phyloP scores from a whole-genome alignment of 352 stramenopile genomes.

The Globisporangium okanoganense region DNA sequence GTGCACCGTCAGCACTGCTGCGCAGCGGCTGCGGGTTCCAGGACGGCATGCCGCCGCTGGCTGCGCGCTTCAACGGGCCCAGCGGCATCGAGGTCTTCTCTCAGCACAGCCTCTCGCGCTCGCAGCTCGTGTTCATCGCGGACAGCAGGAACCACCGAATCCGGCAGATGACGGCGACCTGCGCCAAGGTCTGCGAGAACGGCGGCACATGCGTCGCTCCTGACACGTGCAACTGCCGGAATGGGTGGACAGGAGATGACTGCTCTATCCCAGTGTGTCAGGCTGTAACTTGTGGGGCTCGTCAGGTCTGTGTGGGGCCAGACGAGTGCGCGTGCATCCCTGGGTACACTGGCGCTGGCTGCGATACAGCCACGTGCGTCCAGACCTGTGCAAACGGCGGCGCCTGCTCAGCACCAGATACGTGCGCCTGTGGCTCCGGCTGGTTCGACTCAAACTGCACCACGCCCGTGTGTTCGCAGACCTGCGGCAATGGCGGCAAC shows the following conservation, averaged over 20 bases:
- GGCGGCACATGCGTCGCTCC: slow-evolving; percentile 81
- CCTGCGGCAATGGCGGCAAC: slow-evolving; percentile 95
- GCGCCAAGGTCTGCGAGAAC: slow-evolving; percentile 95
- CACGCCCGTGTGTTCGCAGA: slow-evolving; percentile 94
- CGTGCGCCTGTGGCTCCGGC: slow-evolving; percentile 84
- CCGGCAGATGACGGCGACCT: slow-evolving; percentile 87
- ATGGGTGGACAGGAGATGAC: slow-evolving; percentile 90
- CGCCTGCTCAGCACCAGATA: slow-evolving; percentile 89
- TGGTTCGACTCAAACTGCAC: slow-evolving; percentile 98
- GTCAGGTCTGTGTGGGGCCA: slow-evolving; percentile 91
- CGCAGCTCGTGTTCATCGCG: slow-evolving; percentile 81
- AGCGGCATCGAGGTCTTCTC: slow-evolving; percentile 67
- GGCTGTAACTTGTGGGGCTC: slow-evolving; percentile 29
- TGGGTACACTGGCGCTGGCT: slow-evolving; percentile 82
- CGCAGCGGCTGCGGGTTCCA: slow-evolving; percentile 83
- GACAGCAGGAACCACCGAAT: slow-evolving; percentile 94
- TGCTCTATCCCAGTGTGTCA: slow-evolving; percentile 80
- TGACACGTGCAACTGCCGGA: slow-evolving; percentile 83
- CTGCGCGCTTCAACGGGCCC: slow-evolving; percentile 64
- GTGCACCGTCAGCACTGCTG: slow-evolving; percentile 73
- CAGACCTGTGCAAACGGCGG: slow-evolving; percentile 90
- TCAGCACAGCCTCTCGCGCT: slow-evolving; percentile 44
- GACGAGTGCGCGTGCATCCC: slow-evolving; percentile 91
- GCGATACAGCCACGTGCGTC: slow-evolving; percentile 79
- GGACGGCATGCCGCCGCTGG: slow-evolving; percentile 84